A percentile compares a stretch with the other conserved stretches of the same genome.
phyloP scores from a whole-genome alignment of 148 eudicot species.

The Chenopodium quinoa region DNA sequence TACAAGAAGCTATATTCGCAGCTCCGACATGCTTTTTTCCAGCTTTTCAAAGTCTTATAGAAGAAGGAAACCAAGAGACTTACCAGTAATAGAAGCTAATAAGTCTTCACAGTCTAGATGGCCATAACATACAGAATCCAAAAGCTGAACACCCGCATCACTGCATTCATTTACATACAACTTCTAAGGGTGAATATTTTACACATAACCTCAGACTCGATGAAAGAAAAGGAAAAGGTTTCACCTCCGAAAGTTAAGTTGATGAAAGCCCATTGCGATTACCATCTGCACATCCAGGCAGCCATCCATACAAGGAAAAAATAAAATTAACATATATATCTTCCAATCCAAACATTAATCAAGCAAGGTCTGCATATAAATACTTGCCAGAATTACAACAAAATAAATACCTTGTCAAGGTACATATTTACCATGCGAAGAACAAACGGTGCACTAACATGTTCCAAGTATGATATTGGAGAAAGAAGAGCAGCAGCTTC shows the following conservation, averaged over 20 bases:
- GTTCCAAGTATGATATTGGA: slow-evolving; percentile 89
- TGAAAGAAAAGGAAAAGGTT: slow-evolving; percentile 4
- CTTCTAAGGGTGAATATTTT: not conserved
- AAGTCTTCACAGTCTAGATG: slow-evolving; percentile 69
- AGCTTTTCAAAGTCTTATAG: not conserved
- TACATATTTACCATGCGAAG: slow-evolving; percentile 64
- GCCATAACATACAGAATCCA: slow-evolving; percentile 74
- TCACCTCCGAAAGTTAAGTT: slow-evolving; percentile 85
- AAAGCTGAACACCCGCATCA: slow-evolving; percentile 51
- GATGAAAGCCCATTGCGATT: slow-evolving; percentile 85
- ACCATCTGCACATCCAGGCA: slow-evolving; percentile 45
- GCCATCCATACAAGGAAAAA: not conserved
- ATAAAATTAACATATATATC: not conserved
- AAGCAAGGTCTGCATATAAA: slow-evolving; percentile 6
- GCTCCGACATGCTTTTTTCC: not conserved
- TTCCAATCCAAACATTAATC: slow-evolving; percentile 1
- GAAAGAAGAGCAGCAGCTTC: slow-evolving; percentile 89
- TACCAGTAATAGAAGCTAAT: slow-evolving; percentile 80
- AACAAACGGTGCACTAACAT: slow-evolving; percentile 72
- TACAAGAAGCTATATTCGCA: slow-evolving; percentile 3
- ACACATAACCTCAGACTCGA: not conserved
- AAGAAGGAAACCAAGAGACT: not conserved
- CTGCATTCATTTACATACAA: slow-evolving; percentile 37
- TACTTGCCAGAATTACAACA: not conserved
- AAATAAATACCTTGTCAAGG: slow-evolving; percentile 66